Base-by-base conservation (phyloP, 129 eudicot species). In the Pulicaria dysenterica region DNA sequence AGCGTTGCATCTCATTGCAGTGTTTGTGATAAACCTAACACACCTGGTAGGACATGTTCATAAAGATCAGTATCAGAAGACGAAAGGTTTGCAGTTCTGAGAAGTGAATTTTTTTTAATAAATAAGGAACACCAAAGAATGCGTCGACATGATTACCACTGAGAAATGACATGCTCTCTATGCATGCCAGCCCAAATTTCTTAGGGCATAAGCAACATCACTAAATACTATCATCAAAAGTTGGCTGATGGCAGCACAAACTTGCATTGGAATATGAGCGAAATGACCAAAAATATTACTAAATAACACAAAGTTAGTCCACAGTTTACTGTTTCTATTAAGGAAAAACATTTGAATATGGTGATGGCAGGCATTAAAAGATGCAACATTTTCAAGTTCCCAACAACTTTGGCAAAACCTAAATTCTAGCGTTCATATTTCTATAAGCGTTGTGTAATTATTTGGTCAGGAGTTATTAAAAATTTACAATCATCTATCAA, bases 1-100 rank as follows among this genome's bases (percentile, higher is more conserved):
- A 5, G 96, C 96, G 24, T 93, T 93, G 85, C 98, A 93, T 81
- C 95, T 89, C 98, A 93, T 93, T 77, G 86, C 73, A 69, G 80
- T 50, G 82, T 86, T 58, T 57, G 67, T 40, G 73, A 36, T 76
- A 56, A 67, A 31, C 50, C 55, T 36, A 57, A 67, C 17, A 46
- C 48, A 45, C 5, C 8, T 46, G 46, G 64, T 8, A 76, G 3
- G 69, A 69, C 70, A 54, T 54, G 46, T 12, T 77, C 54, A 51
- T 39, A 64, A 74, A 51, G 36, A 40, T 43, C 24, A 49, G 8
- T 36, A 67, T 68, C 13, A 36, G 58, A 67, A 48, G 11, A 48
- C 6, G 34, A 31, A 9, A 36, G 17, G 65, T 17, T 51, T 70
- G 65, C 24, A 56, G 54, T 70, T 53, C 42, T 16, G 41, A 8